A percentile compares a stretch with the other conserved stretches of the same genome.
These are phyloP conservation scores for Lachnellula arida DNA, from an alignment of 2,329 filamentous ascomycete genomes.

Conservation along the genomic window DNA sequence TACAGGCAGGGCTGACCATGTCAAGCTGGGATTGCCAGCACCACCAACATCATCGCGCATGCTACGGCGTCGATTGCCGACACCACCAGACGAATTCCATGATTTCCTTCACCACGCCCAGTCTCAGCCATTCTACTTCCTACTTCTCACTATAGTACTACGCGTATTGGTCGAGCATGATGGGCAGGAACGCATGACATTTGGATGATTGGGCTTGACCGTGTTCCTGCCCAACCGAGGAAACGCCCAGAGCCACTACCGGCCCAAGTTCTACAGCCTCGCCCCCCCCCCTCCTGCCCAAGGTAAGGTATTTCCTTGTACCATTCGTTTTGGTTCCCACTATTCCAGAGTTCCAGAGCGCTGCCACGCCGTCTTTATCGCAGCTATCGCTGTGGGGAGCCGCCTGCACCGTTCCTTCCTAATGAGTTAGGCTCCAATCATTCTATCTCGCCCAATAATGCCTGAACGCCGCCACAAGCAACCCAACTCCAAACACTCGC, in stretches of 20 bases:
- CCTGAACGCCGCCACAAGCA: conserved; percentile 4
- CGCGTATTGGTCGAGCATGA: not conserved
- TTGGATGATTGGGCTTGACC: not conserved
- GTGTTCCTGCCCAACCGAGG: conserved; percentile 2
- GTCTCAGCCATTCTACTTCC: not conserved
- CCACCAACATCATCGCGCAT: not conserved
- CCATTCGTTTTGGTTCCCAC: not conserved
- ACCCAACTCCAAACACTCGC: not conserved
- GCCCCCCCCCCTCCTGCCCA: too few relatives aligned
- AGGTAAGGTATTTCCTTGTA: not conserved
- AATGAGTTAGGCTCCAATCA: conserved; percentile 1
- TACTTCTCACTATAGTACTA: too few relatives aligned
- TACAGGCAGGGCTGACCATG: not conserved
- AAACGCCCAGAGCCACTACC: not conserved
- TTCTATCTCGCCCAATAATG: conserved; percentile 8
- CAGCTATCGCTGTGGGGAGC: not conserved
- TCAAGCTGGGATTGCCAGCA: not conserved
- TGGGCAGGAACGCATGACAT: conserved; percentile 3
- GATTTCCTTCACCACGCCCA: not conserved
- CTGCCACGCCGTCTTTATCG: not conserved
- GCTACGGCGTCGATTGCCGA: not conserved
- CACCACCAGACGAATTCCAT: too few relatives aligned
- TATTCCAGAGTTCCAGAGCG: not conserved
- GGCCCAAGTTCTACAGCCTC: not conserved
- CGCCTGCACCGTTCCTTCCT: not conserved